Conservation (phyloP, 202 grass and related monocot genomes). For the Cymbopogon flexuosus region DNA sequence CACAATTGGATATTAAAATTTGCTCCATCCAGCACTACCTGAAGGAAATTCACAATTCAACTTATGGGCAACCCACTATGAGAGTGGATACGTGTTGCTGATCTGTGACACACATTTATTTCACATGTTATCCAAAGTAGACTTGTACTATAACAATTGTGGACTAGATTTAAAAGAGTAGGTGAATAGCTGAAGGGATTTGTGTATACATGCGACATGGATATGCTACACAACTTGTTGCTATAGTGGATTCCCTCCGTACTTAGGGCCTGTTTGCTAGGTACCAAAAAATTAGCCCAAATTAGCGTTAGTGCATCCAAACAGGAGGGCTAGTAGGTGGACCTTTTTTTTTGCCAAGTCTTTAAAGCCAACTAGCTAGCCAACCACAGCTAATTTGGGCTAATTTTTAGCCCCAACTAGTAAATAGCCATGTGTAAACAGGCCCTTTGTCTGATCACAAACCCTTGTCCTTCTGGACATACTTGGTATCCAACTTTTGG, state of each 20-base stretch:
- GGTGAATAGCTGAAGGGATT: neutral
- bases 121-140: neutral
- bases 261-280: neutral
- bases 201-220: neutral
- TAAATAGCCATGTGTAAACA: neutral
- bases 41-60: slow-evolving; percentile 7
- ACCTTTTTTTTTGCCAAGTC: too few species aligned
- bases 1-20: neutral
- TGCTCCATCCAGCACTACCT: neutral
- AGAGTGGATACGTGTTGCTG: neutral
- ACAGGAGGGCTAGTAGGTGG: too few species aligned
- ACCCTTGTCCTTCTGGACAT: neutral
- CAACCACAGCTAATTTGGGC: too few species aligned
- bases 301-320: neutral
- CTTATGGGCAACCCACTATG: neutral
- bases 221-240: slow-evolving; percentile 3
- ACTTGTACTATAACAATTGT: neutral
- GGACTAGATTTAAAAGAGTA: neutral
- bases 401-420: too few species aligned
- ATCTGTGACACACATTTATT: neutral
- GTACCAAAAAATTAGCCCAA: neutral
- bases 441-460: neutral
- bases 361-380: too few species aligned
- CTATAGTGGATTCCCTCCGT: slow-evolving; percentile 4
- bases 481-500: neutral